Conservation (phyloP, 2,329 filamentous ascomycete genomes). For the Aspergillus uvarum region DNA sequence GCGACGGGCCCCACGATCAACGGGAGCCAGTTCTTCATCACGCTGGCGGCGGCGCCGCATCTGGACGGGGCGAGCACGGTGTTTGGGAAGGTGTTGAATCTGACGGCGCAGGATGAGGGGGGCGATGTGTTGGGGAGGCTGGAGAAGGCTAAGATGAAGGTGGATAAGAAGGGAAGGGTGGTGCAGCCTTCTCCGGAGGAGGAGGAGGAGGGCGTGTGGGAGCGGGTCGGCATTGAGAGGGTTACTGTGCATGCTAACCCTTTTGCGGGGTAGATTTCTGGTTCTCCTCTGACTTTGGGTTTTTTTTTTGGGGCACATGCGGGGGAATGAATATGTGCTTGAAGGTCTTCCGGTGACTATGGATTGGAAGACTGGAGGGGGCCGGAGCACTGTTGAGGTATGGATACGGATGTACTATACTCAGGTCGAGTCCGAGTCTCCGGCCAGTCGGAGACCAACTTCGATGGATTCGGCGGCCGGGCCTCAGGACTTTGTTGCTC, state of each 20-base stretch:
- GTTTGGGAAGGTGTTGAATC: conserved; percentile 59
- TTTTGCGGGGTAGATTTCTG: conserved; percentile 52
- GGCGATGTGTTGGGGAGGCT: conserved; percentile 50
- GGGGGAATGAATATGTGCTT: too few species aligned
- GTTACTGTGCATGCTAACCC: conserved; percentile 66
- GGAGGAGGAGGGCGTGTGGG: conserved; percentile 41
- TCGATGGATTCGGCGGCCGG: too few species aligned
- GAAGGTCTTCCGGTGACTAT: too few species aligned
- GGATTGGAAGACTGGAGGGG: too few species aligned
- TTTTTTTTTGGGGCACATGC: neutral
- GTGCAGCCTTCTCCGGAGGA: conserved; percentile 40
- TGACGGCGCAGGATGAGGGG: conserved; percentile 45
- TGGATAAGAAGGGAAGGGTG: conserved; percentile 64
- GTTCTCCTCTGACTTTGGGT: neutral
- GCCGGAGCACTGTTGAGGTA: too few species aligned
- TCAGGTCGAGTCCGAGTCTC: too few species aligned
- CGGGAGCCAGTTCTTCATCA: conserved; percentile 65
- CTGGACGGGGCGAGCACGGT: conserved; percentile 67
- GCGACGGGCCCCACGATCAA: conserved; percentile 46
- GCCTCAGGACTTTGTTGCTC: too few species aligned
- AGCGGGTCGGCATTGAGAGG: conserved; percentile 54
- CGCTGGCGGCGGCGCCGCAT: conserved; percentile 61
- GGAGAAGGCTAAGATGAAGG: conserved; percentile 59
- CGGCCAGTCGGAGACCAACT: too few species aligned
- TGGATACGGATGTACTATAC: too few species aligned